These are phyloP conservation scores for Austroboletus eburneus DNA, from an alignment of 768 basidiomycete species.

Conservation along the genomic window DNA sequence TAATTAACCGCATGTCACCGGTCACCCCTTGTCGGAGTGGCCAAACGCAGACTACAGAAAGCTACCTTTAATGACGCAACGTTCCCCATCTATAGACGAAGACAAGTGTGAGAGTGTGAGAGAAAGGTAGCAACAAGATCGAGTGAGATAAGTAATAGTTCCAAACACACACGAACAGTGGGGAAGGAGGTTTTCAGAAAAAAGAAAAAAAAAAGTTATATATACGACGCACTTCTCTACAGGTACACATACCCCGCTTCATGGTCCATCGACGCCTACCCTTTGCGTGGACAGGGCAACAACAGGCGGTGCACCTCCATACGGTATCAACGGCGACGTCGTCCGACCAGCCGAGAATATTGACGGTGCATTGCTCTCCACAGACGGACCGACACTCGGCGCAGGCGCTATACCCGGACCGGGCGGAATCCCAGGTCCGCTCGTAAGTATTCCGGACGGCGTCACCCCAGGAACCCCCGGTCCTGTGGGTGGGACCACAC, in stretches of 20 bases:
- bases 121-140: constrained; percentile 1
- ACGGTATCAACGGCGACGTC: constrained; percentile 24
- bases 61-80: constrained; percentile 2
- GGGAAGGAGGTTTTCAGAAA: background rate
- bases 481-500: constrained; percentile 26
- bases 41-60: constrained; percentile 2
- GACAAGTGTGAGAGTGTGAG: background rate
- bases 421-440: constrained; percentile 26
- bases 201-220: background rate
- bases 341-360: constrained; percentile 17
- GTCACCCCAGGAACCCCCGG: constrained; percentile 26
- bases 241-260: background rate
- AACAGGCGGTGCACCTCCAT: constrained; percentile 5
- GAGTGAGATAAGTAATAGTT: background rate
- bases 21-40: background rate
- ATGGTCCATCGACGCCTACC: constrained; percentile 19
- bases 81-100: constrained; percentile 4
- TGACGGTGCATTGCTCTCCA: constrained; percentile 7
- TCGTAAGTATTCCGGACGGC: constrained; percentile 24
- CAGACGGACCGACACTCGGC: constrained; percentile 5
- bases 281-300: constrained; percentile 13
- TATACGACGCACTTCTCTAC: background rate
- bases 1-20: constrained; percentile 5
- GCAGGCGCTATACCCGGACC: constrained; percentile 28
- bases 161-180: background rate